Evolutionary conservation across 2,329 filamentous ascomycete species (phyloP), one percentile per base, ranked within the genome.

Genomic region (Fusarium piperis): DNA sequence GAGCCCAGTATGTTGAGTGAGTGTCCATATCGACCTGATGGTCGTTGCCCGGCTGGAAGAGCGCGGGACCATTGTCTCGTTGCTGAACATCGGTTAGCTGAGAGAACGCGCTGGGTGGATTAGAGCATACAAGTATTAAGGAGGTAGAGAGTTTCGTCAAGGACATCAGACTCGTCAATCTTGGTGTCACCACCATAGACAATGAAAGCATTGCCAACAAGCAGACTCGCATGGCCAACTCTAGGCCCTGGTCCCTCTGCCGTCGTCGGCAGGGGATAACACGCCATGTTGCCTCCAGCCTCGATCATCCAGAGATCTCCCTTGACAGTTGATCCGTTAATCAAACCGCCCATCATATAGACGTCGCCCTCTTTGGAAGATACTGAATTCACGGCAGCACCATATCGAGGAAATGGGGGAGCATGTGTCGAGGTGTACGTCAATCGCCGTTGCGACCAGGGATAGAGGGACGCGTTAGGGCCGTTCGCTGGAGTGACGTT

Each of bases 131-230:
- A 98, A 56, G 96, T 99, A 83, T 99, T 99, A 58, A 99, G 87
- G 57, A 99, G 88, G 82, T 99, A 99, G 13, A 99, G 85, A 0
- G 96, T 98, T 83, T 99, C 95, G 77, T 99, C 96, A 64, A 99
- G 85, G 55, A 93, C 87, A 81, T 99, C 96, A 33, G 90, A 90
- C 78, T 98, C 96, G 62, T 98, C 94, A 79, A 97, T 92, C 82
- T 99, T 99, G 58, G 96, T 99, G 81, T 99, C 97, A 79, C 96
- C 96, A 56, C 96, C 97, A 79, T 98, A 99, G 13, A 99, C 96
- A 75, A 99, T 99, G 80, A 98, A 99, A 1, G 96, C 96, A 82
- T 99, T 99, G 64, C 97, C 97, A 60, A 99, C 96, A 16, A 99
- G 87, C 77, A 99, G 85, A 85, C 95, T 97, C 20, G 95, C 89